Conservation (phyloP, 108 stramenopile genomes). For the Seminavis robusta region DNA sequence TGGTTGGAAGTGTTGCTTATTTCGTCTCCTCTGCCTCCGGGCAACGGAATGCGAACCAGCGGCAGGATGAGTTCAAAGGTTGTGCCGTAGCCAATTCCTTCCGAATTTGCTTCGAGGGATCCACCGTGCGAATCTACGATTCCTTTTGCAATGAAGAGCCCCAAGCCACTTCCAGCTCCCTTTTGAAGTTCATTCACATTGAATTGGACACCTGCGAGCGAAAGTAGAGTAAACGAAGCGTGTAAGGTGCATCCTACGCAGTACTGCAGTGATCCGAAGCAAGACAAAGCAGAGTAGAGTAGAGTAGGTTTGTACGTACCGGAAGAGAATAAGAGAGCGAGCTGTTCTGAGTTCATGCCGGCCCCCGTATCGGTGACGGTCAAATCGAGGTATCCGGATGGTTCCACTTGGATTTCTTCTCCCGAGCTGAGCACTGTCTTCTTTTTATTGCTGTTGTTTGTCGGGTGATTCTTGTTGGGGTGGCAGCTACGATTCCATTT, state of each 20-base stretch:
- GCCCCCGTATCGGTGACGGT: conserved; percentile 49
- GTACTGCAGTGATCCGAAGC: too few species aligned
- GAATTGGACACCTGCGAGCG: conserved; percentile 53
- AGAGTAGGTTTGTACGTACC: too few species aligned
- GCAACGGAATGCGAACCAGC: conserved; percentile 15
- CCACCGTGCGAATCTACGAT: conserved; percentile 62
- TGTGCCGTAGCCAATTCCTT: conserved; percentile 45
- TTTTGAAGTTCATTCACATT: conserved; percentile 57
- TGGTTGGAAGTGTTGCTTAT: too few species aligned
- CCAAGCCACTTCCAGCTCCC: conserved; percentile 66
- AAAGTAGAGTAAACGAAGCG: too few species aligned
- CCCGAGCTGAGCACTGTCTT: neutral
- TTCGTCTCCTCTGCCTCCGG: too few species aligned
- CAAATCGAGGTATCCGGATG: conserved; percentile 21
- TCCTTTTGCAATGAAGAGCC: conserved; percentile 61
- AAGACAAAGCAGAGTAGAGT: too few species aligned
- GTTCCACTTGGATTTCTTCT: neutral
- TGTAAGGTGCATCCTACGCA: too few species aligned
- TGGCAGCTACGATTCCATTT: neutral
- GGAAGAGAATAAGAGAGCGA: conserved; percentile 35
- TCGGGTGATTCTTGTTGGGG: neutral
- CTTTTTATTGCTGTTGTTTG: neutral
- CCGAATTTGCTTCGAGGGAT: conserved; percentile 30
- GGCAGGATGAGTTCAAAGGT: conserved; percentile 48
- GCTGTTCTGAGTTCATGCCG: conserved; percentile 48